Base-by-base conservation (phyloP, 768 basidiomycete genomes). In the Leucocoprinus leucothites region DNA sequence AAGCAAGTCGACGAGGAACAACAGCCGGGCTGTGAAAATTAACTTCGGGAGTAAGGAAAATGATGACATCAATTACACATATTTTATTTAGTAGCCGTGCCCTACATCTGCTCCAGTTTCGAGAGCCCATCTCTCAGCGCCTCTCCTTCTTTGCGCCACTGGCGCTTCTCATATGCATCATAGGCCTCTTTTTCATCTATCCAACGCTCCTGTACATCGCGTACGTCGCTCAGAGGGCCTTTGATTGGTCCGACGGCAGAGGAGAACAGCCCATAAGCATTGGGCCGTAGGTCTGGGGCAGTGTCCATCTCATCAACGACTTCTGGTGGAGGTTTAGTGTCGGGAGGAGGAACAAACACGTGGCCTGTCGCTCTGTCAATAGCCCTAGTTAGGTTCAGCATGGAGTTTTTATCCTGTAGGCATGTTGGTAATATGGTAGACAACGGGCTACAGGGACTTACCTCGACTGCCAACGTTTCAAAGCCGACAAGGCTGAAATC, bases 391-490 rank as follows among this genome's bases (percentile, higher is more conserved):
- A 99, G 80, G 57, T 93, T 84, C 3, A 98, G 72, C 96, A 99
- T 99, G 3, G 94, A 97, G 50, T 84, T 74, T 69, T 97, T 98
- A 70, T 99, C 96, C 90, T 94, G 64, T 11, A 42, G 13, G n/a
- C 13, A 5, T 42, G 40, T 11, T 31, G 31, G 5, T 31, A 31
- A 5, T 31, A 38, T 38, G 14, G 38, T 38, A 4, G 16, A 38
- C 16, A 38, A 38, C 16, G 14, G 24, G 52, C 41, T 42, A 36
- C 28, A 34, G 18, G 26, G 34, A 49, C 43, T 51, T 59, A 90
- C 92, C 78, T 99, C 97, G 11, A 99, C 94, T 0, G 95, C 94
- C 1, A 99, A 79, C 0, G 97, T 98, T 71, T 98, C 95, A 61
- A 99, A 99, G 1, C 92, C 91, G 14, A 99, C 94, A 16, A 98